These are phyloP conservation scores for Hypoxylon crocopeplum DNA, from an alignment of 495 filamentous ascomycete genomes.

Conservation along the genomic window DNA sequence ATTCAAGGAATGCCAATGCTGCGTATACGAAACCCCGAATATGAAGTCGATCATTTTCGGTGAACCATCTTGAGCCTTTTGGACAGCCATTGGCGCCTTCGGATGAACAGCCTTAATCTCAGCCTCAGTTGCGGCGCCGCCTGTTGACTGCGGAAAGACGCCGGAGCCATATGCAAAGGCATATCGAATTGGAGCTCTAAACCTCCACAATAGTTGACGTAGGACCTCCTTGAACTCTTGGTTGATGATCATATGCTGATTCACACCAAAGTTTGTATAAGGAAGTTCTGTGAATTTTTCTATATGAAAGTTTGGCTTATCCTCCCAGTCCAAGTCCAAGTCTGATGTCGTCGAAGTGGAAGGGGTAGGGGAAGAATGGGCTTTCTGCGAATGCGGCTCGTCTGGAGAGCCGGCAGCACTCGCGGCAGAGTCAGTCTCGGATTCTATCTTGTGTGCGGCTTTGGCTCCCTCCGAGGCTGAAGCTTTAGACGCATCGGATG, in stretches of 20 bases:
- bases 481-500: conserved; percentile 23
- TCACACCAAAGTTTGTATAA: conserved; percentile 87
- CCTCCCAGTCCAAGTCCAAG: conserved; percentile 70
- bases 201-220: conserved; percentile 88
- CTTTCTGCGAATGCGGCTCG: conserved; percentile 30
- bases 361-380: conserved; percentile 2
- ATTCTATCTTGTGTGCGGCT: conserved; percentile 30
- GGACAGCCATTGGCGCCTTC: conserved; percentile 75
- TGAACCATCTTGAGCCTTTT: conserved; percentile 80
- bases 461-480: conserved; percentile 21
- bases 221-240: conserved; percentile 91
- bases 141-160: conserved; percentile 82
- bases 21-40: conserved; percentile 91
- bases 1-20: conserved; percentile 97
- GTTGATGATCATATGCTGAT: conserved; percentile 94
- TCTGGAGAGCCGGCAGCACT: conserved; percentile 41
- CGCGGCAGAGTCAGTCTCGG: conserved; percentile 41
- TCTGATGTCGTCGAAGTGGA: conserved; percentile 29
- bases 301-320: conserved; percentile 76
- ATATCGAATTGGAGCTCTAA: conserved; percentile 91
- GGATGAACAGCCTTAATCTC: conserved; percentile 71
- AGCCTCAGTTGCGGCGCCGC: conserved; percentile 55
- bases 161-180: conserved; percentile 97
- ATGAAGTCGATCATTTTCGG: conserved; percentile 99
- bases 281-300: conserved; percentile 86